Conservation (phyloP, 495 filamentous ascomycete species). For the Aspergillus homomorphus region DNA sequence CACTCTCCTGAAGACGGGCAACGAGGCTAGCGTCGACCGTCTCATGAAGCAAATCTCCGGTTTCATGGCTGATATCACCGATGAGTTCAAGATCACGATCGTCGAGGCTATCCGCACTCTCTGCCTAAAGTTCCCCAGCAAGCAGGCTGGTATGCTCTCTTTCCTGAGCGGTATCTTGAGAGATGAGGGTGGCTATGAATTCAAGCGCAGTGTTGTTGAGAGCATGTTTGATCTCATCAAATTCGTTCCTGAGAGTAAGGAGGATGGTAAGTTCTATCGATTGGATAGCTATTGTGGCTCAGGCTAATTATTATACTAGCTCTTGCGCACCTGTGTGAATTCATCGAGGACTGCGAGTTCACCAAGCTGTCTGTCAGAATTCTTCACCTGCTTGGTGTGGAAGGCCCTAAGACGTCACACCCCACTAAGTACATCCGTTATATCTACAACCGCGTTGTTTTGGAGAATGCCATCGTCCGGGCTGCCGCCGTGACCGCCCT, state of each 20-base stretch:
- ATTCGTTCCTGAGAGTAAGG: slow-evolving; percentile 96
- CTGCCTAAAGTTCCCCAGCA: slow-evolving; percentile 95
- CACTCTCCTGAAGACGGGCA: slow-evolving; percentile 95
- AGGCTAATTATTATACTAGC: slow-evolving; percentile 42
- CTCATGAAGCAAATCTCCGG: slow-evolving; percentile 97
- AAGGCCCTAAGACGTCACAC: slow-evolving; percentile 92
- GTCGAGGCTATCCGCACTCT: slow-evolving; percentile 96
- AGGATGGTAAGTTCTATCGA: slow-evolving; percentile 63
- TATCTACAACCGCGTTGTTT: slow-evolving; percentile 97
- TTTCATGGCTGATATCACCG: slow-evolving; percentile 97
- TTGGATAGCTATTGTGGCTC: neutral
- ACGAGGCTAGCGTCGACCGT: slow-evolving; percentile 93
- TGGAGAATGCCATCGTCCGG: slow-evolving; percentile 95
- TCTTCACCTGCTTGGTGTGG: slow-evolving; percentile 85
- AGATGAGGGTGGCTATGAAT: slow-evolving; percentile 97
- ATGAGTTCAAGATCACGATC: slow-evolving; percentile 99
- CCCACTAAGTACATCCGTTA: slow-evolving; percentile 99
- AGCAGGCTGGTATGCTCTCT: slow-evolving; percentile 95
- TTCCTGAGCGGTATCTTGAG: slow-evolving; percentile 93
- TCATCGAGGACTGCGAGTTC: slow-evolving; percentile 99
- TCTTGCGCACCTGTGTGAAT: slow-evolving; percentile 94
- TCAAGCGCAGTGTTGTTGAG: slow-evolving; percentile 96
- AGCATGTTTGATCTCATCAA: slow-evolving; percentile 99
- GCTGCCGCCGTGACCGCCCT: slow-evolving; percentile 94
- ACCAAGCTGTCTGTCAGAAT: slow-evolving; percentile 96